These are phyloP conservation scores for Fusarium sp. DNA, from an alignment of 2,329 filamentous ascomycete species.

Conservation along the genomic window DNA sequence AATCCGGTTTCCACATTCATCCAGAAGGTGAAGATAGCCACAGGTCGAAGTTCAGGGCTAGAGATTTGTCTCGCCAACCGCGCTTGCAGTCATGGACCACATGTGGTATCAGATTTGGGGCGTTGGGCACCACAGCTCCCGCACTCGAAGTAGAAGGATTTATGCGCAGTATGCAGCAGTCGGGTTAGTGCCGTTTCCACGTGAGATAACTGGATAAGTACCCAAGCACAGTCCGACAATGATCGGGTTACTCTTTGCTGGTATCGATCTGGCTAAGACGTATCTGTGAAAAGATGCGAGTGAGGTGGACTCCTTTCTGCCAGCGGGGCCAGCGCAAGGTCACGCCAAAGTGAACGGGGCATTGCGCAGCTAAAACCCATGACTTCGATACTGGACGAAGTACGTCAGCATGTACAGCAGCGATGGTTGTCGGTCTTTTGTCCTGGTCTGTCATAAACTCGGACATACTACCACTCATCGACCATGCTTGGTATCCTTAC, in stretches of 20 bases:
- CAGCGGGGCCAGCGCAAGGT: slow-evolving; percentile 12
- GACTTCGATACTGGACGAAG: not conserved
- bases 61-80: slow-evolving; percentile 7
- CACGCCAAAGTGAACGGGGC: not conserved
- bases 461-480: not conserved
- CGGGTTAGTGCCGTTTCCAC: not conserved
- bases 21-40: not conserved
- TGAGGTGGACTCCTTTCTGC: slow-evolving; percentile 21
- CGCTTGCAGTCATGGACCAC: slow-evolving; percentile 6
- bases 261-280: slow-evolving; percentile 20
- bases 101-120: slow-evolving; percentile 15
- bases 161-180: slow-evolving; percentile 28
- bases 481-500: not conserved
- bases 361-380: not conserved
- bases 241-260: slow-evolving; percentile 14
- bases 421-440: not conserved
- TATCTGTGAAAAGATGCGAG: slow-evolving; percentile 27
- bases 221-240: slow-evolving; percentile 10
- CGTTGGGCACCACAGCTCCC: slow-evolving; percentile 19
- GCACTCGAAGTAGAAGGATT: slow-evolving; percentile 5
- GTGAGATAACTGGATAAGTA: not conserved
- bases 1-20: not conserved
- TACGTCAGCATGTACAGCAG: not conserved
- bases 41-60: not conserved
- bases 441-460: not conserved